Percentiles rank a stretch among this genome's conserved stretches.
Evolutionary conservation across 768 basidiomycete genomes (phyloP).

Genomic region (Rhodotorula diobovata): DNA sequence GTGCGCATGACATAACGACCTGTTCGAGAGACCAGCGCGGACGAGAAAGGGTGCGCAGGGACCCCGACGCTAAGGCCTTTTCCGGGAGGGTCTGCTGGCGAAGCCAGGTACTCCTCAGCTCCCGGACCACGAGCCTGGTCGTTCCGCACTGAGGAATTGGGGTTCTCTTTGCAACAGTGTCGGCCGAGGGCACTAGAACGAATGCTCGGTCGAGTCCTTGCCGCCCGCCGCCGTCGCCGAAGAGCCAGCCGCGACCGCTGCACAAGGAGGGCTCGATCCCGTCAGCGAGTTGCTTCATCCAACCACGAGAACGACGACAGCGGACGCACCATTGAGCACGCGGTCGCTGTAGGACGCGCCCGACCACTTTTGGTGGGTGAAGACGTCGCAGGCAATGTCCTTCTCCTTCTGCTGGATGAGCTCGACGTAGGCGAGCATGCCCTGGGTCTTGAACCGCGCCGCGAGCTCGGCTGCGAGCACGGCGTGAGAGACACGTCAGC

Average conservation of each 20-base stretch:
- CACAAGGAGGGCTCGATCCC: background rate
- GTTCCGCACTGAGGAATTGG: no score
- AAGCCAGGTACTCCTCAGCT: no score
- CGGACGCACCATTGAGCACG: conserved; percentile 60
- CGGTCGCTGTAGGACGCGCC: conserved; percentile 86
- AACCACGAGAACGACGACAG: background rate
- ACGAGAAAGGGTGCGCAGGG: no score
- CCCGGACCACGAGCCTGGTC: no score
- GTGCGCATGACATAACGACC: no score
- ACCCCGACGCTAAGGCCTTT: no score
- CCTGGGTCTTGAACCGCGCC: conserved; percentile 73
- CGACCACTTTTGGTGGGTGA: conserved; percentile 95
- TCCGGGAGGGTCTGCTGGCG: no score
- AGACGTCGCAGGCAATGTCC: conserved; percentile 87
- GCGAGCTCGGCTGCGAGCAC: conserved; percentile 62
- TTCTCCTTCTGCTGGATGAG: conserved; percentile 86
- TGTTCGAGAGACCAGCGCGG: no score
- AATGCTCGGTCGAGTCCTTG: conserved; percentile 82
- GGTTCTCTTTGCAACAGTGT: no score
- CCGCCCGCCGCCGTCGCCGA: conserved; percentile 79
- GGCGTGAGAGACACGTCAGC: background rate
- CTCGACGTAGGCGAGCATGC: conserved; percentile 99
- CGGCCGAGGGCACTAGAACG: conserved; percentile 51
- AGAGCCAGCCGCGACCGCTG: conserved; percentile 73
- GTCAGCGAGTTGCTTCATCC: background rate